Conservation (phyloP, 1,139 yeast genomes). For the Diutina scorzettiae region DNA sequence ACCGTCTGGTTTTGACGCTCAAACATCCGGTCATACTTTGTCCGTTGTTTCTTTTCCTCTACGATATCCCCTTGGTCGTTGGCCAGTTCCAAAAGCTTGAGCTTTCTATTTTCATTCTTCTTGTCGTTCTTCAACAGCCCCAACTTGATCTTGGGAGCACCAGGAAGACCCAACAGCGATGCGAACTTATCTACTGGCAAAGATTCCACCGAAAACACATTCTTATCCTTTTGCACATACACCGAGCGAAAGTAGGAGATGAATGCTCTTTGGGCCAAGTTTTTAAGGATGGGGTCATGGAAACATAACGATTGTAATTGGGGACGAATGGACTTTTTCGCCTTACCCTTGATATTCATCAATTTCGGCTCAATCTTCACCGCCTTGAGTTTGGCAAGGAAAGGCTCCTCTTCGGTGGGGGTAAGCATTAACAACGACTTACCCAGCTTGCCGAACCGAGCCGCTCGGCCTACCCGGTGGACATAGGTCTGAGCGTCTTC, state of each 20-base stretch:
- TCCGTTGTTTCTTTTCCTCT: constrained; percentile 42
- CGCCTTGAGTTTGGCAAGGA: constrained; percentile 49
- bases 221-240: constrained; percentile 78
- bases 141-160: constrained; percentile 87
- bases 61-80: constrained; percentile 56
- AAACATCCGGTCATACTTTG: constrained; percentile 93
- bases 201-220: constrained; percentile 63
- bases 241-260: constrained; percentile 81
- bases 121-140: constrained; percentile 49
- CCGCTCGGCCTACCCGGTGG: constrained; percentile 94
- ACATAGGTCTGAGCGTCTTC: constrained; percentile 93
- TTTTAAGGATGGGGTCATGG: constrained; percentile 83
- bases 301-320: constrained; percentile 86
- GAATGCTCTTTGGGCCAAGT: constrained; percentile 91
- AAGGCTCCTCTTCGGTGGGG: constrained; percentile 74
- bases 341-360: constrained; percentile 65
- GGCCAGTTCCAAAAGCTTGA: constrained; percentile 44
- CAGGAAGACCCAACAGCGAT: constrained; percentile 81
- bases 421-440: constrained; percentile 73
- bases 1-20: constrained; percentile 91
- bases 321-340: constrained; percentile 67
- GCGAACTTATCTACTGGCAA: constrained; percentile 81
- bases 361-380: constrained; percentile 61
- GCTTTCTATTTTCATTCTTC: constrained; percentile 72
- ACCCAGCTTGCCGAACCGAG: constrained; percentile 86